These are phyloP conservation scores for Penicillium manginii DNA, from an alignment of 495 filamentous ascomycete species.

Conservation along the genomic window DNA sequence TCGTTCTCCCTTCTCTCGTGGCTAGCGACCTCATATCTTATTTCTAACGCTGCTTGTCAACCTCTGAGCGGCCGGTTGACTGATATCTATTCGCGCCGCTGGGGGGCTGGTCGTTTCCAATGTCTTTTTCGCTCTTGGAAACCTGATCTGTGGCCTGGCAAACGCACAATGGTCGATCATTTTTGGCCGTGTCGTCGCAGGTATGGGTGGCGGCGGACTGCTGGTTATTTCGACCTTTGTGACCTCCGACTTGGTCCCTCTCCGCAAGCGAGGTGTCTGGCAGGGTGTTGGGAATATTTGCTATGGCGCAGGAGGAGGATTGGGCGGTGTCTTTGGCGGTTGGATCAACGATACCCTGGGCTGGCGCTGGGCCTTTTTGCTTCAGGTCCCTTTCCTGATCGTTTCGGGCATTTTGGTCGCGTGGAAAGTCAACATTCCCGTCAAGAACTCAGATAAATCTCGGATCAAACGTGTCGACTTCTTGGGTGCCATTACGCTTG, in stretches of 20 bases:
- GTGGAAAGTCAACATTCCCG: conserved; percentile 72
- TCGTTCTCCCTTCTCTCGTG: conserved; percentile 86
- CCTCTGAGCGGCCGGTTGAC: conserved; percentile 84
- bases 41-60: conserved; percentile 87
- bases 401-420: conserved; percentile 68
- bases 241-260: conserved; percentile 78
- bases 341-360: conserved; percentile 78
- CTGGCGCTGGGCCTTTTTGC: conserved; percentile 76
- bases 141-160: conserved; percentile 84
- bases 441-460: conserved; percentile 63
- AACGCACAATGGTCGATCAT: conserved; percentile 72
- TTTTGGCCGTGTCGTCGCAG: conserved; percentile 77
- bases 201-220: conserved; percentile 83
- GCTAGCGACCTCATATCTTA: conserved; percentile 88
- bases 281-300: conserved; percentile 87
- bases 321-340: conserved; percentile 69
- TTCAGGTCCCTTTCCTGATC: conserved; percentile 71
- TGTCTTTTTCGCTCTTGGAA: conserved; percentile 77
- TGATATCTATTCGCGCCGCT: conserved; percentile 82
- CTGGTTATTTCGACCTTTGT: conserved; percentile 83
- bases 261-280: conserved; percentile 79
- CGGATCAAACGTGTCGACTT: conserved; percentile 82
- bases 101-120: conserved; percentile 79
- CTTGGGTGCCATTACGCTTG: conserved; percentile 68
- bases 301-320: conserved; percentile 70